Base-by-base conservation (phyloP, 2,329 filamentous ascomycete genomes). In the Ceratocystiopsis sp. region DNA sequence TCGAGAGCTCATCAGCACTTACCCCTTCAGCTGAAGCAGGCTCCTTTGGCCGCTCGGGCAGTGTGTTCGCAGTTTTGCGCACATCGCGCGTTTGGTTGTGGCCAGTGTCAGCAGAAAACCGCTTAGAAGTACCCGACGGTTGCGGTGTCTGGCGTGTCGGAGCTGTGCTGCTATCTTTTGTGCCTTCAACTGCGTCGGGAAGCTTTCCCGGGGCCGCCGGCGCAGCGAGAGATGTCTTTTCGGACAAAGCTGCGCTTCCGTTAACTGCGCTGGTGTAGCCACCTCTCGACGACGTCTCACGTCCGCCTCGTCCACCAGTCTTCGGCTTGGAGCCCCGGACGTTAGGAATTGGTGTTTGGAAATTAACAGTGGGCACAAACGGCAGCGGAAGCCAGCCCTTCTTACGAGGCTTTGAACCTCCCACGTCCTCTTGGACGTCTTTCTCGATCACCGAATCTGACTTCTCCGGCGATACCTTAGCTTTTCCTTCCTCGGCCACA, bases 301-400 rank as follows among this genome's bases (percentile, higher is more conserved):
- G 62, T 29, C 62, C 59, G 37, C 61, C 62, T 35, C 68, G 62
- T 42, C 61, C 61, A 45, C 69, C 68, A 15, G 68, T 67, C 25
- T 72, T 65, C 37, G 66, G 61, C 49, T 69, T 72, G 32, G 66
- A 57, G 43, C 63, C 62, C 48, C 70, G 68, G 38, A 42, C 40
- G 16, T 61, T 62, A 14, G 79, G 76, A 36, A 94, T 60, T 25
- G 82, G 84, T 1, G 91, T 95, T 57, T 84, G 81, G 61, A 93
- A 96, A 45, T 79, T 78, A 40, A 91, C 85, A 14, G 76, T 80
- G 10, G 86, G 89, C 13, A 84, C 84, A 54, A 87, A 89, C 33
- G 80, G 75, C 45, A 95, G 74, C 1, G 78, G 72, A 46, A 84
- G 78, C 89, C 91, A 96, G 55, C 82, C 77, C 66, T 93, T 93